phyloP scores from a whole-genome alignment of 345 rosid species.

The Eucalyptus regnans region DNA sequence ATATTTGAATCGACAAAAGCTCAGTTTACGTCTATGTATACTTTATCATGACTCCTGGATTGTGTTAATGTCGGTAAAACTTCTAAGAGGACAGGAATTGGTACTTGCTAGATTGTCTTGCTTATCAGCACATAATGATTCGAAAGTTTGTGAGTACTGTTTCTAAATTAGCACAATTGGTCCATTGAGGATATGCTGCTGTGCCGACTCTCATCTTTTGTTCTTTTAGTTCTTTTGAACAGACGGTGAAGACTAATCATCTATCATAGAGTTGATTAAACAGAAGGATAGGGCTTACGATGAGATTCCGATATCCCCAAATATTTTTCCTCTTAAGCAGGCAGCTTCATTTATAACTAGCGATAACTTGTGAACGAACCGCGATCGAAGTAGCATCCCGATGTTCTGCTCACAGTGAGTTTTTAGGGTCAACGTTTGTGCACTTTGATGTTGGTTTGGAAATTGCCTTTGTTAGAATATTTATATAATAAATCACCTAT shows the following conservation, averaged over 20 bases:
- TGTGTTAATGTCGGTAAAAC: background rate
- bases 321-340: background rate
- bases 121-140: background rate
- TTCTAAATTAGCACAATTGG: background rate
- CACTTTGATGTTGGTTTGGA: background rate
- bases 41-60: background rate
- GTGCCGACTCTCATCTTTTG: background rate
- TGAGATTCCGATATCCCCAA: background rate
- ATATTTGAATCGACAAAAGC: background rate
- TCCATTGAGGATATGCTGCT: background rate
- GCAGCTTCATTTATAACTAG: background rate
- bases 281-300: background rate
- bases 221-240: background rate
- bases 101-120: background rate
- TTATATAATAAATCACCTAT: background rate
- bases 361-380: background rate
- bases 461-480: background rate
- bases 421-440: background rate
- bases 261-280: background rate
- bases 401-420: background rate
- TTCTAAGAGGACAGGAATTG: background rate
- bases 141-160: background rate
- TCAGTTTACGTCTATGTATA: background rate
- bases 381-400: background rate
- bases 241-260: background rate